Evolutionary conservation across 441 rosid species (phyloP), one percentile per base, ranked within the genome.

Genomic region (Corymbia calophylla): DNA sequence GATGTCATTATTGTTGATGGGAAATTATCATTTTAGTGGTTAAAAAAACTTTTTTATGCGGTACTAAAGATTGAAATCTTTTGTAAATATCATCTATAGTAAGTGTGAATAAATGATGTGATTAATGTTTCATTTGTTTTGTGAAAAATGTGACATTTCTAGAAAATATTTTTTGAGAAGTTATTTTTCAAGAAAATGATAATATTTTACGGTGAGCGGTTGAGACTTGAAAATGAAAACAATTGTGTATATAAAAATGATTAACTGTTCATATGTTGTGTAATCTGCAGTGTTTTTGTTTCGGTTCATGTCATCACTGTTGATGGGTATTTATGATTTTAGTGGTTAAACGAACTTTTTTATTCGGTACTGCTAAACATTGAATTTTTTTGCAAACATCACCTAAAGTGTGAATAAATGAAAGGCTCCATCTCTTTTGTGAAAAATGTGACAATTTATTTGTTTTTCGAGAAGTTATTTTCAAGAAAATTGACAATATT

Each of bases 261-360:
- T 58, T 25, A 25, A 58, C 6, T 0, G 12, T 25, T 25, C 14
- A 0, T 58, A 10, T 0, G 14, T 10, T 14, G 0, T 6, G 3
- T 58, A 58, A 58, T 58, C 64, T 9, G 25, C n/a, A 58, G 7
- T 25, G 10, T 58, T 58, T 58, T 58, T 25, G 29, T 58, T 23
- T 58, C 5, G 64, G 25, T 58, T 10, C n/a, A 58, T 23, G 64
- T 58, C 64, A 58, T 9, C 25, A 58, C 10, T 25, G 64, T 58
- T 58, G 62, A 23, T 58, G 29, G 62, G 5, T 23, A 58, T 9
- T 0, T 9, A 58, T 58, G 64, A 58, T 25, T 29, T 23, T 9
- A 23, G 62, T 9, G 6, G 29, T 9, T 56, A 29, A 58, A 58
- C 29, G 4, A 23, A 58, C 29, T 58, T 58, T 25, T 1, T 25